Evolutionary conservation across 164 flowering plant species (phyloP).

Genomic region (Nymphaea thermarum): DNA sequence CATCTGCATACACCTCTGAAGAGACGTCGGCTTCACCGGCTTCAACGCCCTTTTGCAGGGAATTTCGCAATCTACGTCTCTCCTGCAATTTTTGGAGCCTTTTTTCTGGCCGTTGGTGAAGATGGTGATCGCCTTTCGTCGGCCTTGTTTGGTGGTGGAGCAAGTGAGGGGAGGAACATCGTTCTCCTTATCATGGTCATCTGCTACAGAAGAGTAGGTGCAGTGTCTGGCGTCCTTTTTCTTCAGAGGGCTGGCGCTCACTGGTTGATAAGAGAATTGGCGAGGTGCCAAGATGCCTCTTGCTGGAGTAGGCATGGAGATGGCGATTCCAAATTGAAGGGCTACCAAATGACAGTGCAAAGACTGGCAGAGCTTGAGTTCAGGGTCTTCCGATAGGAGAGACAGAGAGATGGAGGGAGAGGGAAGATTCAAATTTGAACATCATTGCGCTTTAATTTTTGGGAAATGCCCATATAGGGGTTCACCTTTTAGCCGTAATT

Average conservation of each 20-base stretch:
- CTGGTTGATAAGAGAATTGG: constrained; percentile 43
- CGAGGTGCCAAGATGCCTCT: constrained; percentile 20
- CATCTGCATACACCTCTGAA: constrained; percentile 57
- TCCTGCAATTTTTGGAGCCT: constrained; percentile 9
- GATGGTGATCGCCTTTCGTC: neutral
- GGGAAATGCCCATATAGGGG: too few relatives aligned
- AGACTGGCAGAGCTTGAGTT: neutral
- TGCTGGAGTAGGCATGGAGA: constrained; percentile 25
- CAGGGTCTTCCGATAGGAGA: neutral
- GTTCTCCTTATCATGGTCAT: constrained; percentile 32
- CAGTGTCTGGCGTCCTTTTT: constrained; percentile 17
- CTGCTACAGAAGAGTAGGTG: constrained; percentile 15
- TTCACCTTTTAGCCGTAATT: too few relatives aligned
- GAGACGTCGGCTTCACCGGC: constrained; percentile 62
- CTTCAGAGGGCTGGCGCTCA: constrained; percentile 35
- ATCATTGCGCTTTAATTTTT: too few relatives aligned
- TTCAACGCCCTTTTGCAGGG: constrained; percentile 19
- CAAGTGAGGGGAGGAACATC: constrained; percentile 11
- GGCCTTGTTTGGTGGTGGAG: neutral
- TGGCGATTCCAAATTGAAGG: neutral
- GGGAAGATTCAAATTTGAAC: neutral
- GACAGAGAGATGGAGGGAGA: neutral
- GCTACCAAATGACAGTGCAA: neutral
- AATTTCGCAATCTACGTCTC: neutral
- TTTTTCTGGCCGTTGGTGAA: constrained; percentile 14